A percentile compares a stretch with the other conserved stretches of the same genome.
Conservation (phyloP, 352 stramenopile species). For the Phytophthora pistaciae region DNA sequence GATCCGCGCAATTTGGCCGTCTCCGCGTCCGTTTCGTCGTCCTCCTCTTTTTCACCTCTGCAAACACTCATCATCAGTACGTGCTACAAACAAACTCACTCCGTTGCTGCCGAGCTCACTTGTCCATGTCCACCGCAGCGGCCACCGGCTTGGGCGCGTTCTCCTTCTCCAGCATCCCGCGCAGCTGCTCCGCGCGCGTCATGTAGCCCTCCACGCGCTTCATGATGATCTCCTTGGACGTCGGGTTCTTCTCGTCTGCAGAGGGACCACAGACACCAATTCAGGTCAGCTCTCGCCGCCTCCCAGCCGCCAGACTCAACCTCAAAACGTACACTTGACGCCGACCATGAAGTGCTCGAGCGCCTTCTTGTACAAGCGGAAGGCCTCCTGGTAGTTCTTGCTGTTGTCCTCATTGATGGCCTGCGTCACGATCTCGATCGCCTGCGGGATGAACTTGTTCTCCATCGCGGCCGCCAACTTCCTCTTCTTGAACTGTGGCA, state of each 20-base stretch:
- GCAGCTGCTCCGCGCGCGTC: slow-evolving; percentile 89
- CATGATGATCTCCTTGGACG: slow-evolving; percentile 91
- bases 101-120: slow-evolving; percentile 43
- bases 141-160: slow-evolving; percentile 65
- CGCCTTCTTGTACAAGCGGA: slow-evolving; percentile 90
- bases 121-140: slow-evolving; percentile 73
- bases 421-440: slow-evolving; percentile 89
- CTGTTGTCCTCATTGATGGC: slow-evolving; percentile 91
- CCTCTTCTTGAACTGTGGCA: not conserved
- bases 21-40: slow-evolving; percentile 95
- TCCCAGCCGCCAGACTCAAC: not conserved
- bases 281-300: not conserved
- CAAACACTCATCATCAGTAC: slow-evolving; percentile 5
- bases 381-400: slow-evolving; percentile 91
- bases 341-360: slow-evolving; percentile 92
- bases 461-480: slow-evolving; percentile 56
- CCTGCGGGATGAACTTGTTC: slow-evolving; percentile 93
- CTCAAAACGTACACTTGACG: slow-evolving; percentile 79
- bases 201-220: slow-evolving; percentile 93
- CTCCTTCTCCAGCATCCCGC: slow-evolving; percentile 80
- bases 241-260: slow-evolving; percentile 93
- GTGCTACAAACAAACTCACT: not conserved
- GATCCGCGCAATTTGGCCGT: slow-evolving; percentile 96
- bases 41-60: slow-evolving; percentile 85
- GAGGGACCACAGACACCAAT: not conserved